Conservation (phyloP, 1,284 basidiomycete species). For the Ganoderma lucidum region DNA sequence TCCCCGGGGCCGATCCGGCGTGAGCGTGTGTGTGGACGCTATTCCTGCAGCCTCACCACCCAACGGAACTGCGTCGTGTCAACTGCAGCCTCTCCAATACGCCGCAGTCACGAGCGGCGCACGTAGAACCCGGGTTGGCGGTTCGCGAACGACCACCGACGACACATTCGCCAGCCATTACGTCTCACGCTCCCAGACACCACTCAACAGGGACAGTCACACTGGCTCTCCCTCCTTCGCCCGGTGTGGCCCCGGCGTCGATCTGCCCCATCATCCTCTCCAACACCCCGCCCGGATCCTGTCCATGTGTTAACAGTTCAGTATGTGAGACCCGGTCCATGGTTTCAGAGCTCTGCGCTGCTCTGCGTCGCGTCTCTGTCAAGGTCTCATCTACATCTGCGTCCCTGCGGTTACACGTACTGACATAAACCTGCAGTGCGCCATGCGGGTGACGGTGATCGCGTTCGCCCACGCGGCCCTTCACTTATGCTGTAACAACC, state of each 20-base stretch:
- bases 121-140: not conserved
- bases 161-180: constrained; percentile 1
- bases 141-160: not conserved
- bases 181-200: constrained; percentile 5
- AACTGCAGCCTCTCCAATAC: not conserved
- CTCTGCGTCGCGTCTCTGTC: not conserved
- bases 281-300: not conserved
- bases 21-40: not conserved
- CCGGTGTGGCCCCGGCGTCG: not conserved
- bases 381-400: not conserved
- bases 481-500: constrained; percentile 1
- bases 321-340: not conserved
- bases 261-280: constrained; percentile 4
- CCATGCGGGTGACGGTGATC: not conserved
- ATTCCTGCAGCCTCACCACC: not conserved
- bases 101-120: constrained; percentile 6
- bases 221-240: not conserved
- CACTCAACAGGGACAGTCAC: not conserved
- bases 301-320: not conserved
- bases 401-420: not conserved
- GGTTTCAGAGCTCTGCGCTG: not conserved
- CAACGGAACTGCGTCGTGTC: not conserved
- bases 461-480: not conserved
- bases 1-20: not conserved
- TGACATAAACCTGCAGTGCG: not conserved